These are phyloP conservation scores for Excoecaria agallocha DNA, from an alignment of 345 rosid genomes.

Conservation along the genomic window DNA sequence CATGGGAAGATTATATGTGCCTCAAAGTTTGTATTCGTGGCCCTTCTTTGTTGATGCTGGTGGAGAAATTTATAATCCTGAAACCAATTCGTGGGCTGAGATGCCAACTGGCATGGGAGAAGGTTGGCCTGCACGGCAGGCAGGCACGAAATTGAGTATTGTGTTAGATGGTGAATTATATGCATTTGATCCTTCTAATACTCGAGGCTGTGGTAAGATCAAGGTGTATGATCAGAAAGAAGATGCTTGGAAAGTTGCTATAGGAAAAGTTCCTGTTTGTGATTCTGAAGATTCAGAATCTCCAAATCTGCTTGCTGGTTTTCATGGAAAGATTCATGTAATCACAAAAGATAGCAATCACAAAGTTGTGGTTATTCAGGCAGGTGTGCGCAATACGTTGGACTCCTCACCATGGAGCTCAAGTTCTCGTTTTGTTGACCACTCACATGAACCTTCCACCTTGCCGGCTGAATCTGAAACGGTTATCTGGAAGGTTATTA, in stretches of 20 bases:
- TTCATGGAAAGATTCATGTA: conserved; percentile 84
- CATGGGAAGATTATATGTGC: conserved; percentile 81
- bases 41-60: conserved; percentile 98
- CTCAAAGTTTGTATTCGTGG: conserved; percentile 95
- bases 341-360: conserved; percentile 61
- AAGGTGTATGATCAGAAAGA: conserved; percentile 87
- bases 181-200: conserved; percentile 75
- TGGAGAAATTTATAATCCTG: conserved; percentile 86
- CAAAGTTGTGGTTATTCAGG: conserved; percentile 54
- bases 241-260: conserved; percentile 87
- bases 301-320: conserved; percentile 82
- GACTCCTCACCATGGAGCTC: conserved; percentile 11
- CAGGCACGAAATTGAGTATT: conserved; percentile 79
- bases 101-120: conserved; percentile 98
- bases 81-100: conserved; percentile 71
- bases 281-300: conserved; percentile 65
- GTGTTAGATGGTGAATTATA: conserved; percentile 82
- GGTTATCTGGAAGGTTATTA: conserved; percentile 50
- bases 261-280: conserved; percentile 63
- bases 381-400: conserved; percentile 31
- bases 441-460: conserved; percentile 17
- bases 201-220: conserved; percentile 61
- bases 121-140: conserved; percentile 96
- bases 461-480: conserved; percentile 38
- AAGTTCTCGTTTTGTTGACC: conserved; percentile 2